These are phyloP conservation scores for Metarhizium album DNA, from an alignment of 2,329 filamentous ascomycete genomes.

Conservation along the genomic window DNA sequence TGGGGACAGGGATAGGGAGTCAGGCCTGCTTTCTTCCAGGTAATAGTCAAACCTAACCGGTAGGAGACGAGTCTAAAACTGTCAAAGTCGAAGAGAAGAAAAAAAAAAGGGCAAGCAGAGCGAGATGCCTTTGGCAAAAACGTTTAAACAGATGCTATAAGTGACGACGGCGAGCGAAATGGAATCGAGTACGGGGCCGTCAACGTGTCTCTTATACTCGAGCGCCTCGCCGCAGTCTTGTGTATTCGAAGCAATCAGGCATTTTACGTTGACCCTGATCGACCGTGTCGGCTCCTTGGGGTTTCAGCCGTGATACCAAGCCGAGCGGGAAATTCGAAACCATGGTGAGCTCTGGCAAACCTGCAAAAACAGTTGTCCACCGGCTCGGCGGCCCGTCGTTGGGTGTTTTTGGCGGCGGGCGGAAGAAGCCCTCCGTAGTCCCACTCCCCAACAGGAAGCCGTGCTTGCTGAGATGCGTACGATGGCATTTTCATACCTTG, in stretches of 20 bases:
- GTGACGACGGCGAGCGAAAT: slow-evolving; percentile 1
- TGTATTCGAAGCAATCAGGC: neutral
- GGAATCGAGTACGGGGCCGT: neutral
- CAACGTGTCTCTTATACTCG: slow-evolving; percentile 6
- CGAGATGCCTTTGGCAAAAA: neutral
- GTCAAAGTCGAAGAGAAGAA: neutral
- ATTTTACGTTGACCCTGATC: neutral
- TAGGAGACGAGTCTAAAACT: slow-evolving; percentile 1
- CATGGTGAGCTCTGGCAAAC: neutral
- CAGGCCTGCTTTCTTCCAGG: no score
- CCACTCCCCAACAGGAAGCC: neutral
- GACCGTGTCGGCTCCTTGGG: neutral
- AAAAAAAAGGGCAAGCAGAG: neutral
- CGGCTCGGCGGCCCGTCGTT: no score
- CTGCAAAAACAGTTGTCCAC: neutral
- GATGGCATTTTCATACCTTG: no score
- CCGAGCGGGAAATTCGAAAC: neutral
- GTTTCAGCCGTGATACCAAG: neutral
- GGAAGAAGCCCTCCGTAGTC: no score
- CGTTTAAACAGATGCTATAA: neutral
- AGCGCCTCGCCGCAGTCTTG: neutral
- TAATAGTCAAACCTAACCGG: no score
- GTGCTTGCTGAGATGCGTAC: neutral
- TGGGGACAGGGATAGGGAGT: no score
- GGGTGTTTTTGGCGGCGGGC: neutral